Evolutionary conservation across 116 monocot species (phyloP).

Genomic region (Posidonia oceanica): DNA sequence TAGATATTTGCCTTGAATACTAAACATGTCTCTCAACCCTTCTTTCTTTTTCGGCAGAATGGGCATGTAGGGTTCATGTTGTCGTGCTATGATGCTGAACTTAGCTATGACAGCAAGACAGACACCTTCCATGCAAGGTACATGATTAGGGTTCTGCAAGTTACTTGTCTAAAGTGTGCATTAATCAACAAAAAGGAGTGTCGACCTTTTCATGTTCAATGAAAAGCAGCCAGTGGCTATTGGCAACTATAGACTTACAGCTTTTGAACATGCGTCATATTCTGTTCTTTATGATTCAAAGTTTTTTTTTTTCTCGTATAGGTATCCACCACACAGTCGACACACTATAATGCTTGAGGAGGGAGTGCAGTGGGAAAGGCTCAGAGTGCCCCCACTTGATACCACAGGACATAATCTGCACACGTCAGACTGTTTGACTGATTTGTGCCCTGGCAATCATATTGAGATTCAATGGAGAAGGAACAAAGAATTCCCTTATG

Average conservation of each 20-base stretch:
- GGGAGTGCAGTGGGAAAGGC: slow-evolving; percentile 43
- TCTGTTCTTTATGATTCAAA: background rate
- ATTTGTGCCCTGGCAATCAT: slow-evolving; percentile 41
- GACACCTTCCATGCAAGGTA: slow-evolving; percentile 83
- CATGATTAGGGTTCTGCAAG: background rate
- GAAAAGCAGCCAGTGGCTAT: no score
- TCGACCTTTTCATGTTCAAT: no score
- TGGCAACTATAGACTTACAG: no score
- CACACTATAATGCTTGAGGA: slow-evolving; percentile 27
- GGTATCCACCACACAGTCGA: slow-evolving; percentile 50
- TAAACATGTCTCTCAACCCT: no score
- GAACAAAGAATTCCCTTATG: slow-evolving; percentile 65
- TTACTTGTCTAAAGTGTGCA: no score
- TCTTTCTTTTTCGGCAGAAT: slow-evolving; percentile 37
- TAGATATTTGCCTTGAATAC: no score
- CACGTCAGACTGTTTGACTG: slow-evolving; percentile 34
- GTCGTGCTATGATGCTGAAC: slow-evolving; percentile 87
- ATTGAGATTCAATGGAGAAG: slow-evolving; percentile 75
- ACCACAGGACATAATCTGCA: slow-evolving; percentile 37
- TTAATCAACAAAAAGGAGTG: no score
- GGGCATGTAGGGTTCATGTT: slow-evolving; percentile 89
- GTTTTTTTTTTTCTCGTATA: slow-evolving; percentile 4
- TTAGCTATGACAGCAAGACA: slow-evolving; percentile 60
- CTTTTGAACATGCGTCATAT: no score
- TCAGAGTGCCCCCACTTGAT: slow-evolving; percentile 31